These are phyloP conservation scores for Linnemannia zychae DNA, from an alignment of 192 early-diverging fungal genomes.

Conservation along the genomic window DNA sequence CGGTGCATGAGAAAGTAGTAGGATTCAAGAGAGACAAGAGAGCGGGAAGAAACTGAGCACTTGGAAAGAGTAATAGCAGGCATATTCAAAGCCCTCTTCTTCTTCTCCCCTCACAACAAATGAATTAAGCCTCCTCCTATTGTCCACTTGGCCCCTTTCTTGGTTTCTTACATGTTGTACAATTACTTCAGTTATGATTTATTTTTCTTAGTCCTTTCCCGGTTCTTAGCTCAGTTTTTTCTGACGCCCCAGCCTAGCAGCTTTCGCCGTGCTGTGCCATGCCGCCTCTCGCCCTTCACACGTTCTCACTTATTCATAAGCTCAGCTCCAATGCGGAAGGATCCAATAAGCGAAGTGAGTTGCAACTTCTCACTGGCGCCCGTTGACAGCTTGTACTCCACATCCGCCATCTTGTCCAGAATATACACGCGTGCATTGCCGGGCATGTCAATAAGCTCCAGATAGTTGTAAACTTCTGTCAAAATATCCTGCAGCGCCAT, in stretches of 20 bases:
- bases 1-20: not conserved
- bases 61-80: not conserved
- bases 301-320: conserved; percentile 39
- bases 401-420: conserved; percentile 86
- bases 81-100: not conserved
- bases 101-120: not conserved
- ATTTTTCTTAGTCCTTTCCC: not conserved
- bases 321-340: conserved; percentile 85
- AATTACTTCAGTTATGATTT: not conserved
- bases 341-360: conserved; percentile 87
- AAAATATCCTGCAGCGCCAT: conserved; percentile 94
- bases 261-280: not conserved
- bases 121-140: not conserved
- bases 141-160: not conserved
- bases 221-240: not conserved
- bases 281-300: not conserved
- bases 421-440: conserved; percentile 75
- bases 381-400: conserved; percentile 91
- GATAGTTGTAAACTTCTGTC: conserved; percentile 77
- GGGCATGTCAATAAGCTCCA: conserved; percentile 82
- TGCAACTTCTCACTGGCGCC: conserved; percentile 93
- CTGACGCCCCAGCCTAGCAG: not conserved
- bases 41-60: not conserved
- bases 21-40: not conserved
- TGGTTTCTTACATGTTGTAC: conserved; percentile 1